Percentiles rank a stretch among this genome's conserved stretches.
These are phyloP conservation scores for Colletotrichum sp. DNA, from an alignment of 2,329 filamentous ascomycete species.

Conservation along the genomic window DNA sequence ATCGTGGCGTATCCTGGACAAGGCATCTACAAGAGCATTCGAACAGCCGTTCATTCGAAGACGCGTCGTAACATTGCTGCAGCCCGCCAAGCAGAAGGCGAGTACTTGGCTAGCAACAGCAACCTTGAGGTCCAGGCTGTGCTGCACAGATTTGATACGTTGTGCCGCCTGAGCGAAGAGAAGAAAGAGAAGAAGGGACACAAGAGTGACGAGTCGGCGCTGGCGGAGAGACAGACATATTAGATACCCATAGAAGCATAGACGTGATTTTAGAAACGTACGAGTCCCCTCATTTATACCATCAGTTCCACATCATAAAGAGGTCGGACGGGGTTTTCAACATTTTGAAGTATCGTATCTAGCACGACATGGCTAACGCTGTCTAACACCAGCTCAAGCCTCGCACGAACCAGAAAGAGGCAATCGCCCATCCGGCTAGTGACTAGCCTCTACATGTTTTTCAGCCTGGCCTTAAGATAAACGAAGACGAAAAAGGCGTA, in stretches of 20 bases:
- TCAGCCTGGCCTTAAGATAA: not conserved
- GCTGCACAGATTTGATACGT: not conserved
- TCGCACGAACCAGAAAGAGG: rapidly evolving
- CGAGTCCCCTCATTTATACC: rapidly evolving
- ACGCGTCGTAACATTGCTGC: not conserved
- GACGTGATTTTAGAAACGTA: not conserved
- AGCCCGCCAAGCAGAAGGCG: conserved; percentile 6
- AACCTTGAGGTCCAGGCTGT: not conserved
- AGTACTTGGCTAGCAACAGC: conserved; percentile 4
- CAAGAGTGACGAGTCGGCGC: not conserved
- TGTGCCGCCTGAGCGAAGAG: not conserved
- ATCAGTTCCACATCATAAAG: not conserved
- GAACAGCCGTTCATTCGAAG: conserved; percentile 16
- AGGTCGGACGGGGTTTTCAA: not conserved
- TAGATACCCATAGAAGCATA: not conserved
- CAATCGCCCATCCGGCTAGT: not conserved
- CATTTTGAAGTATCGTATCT: not conserved
- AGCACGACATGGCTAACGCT: not conserved
- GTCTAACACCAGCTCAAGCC: not conserved
- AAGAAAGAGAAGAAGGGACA: not conserved
- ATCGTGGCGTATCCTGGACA: conserved; percentile 24
- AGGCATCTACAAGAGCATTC: conserved; percentile 21
- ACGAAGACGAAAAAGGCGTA: not conserved
- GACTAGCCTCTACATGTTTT: not conserved
- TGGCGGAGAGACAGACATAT: not conserved